Conservation (phyloP, 2,329 filamentous ascomycete genomes). For the Trichoderma brevicompactum region DNA sequence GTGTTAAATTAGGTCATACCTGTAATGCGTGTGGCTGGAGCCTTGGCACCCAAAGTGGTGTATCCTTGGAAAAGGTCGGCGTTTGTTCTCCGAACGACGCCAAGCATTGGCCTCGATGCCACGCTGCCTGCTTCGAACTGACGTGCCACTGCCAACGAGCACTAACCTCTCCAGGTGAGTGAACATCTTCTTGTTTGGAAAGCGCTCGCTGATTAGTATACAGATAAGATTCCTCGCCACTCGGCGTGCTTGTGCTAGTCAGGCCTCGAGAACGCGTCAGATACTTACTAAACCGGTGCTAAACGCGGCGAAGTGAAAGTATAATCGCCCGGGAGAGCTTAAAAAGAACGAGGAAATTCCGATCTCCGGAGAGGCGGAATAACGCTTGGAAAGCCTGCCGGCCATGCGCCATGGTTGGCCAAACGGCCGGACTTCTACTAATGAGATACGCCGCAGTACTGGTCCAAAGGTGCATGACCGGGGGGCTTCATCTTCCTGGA, state of each 20-base stretch:
- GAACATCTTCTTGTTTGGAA: background rate
- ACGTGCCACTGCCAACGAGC: background rate
- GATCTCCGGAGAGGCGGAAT: slow-evolving; percentile 22
- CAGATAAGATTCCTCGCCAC: slow-evolving; percentile 5
- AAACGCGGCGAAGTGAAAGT: background rate
- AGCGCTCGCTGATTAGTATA: background rate
- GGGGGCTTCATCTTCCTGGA: background rate
- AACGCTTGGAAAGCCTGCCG: background rate
- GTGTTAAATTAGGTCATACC: background rate
- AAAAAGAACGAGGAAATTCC: slow-evolving; percentile 6
- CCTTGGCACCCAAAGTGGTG: background rate
- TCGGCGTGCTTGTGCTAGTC: background rate
- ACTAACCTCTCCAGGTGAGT: background rate
- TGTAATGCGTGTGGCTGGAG: slow-evolving; percentile 17
- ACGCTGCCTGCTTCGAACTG: too few species aligned
- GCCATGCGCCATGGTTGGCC: background rate
- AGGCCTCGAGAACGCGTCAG: slow-evolving; percentile 5
- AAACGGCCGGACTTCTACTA: background rate
- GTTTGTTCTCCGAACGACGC: background rate
- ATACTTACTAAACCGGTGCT: background rate
- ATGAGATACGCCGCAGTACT: background rate
- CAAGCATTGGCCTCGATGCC: too few species aligned
- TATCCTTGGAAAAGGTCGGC: background rate
- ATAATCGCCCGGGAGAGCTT: background rate
- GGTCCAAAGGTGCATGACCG: background rate